Evolutionary conservation across 371 early-diverging fungal genomes (phyloP), one percentile per base, ranked within the genome.

Genomic region (Apophysomyces ossiformis): DNA sequence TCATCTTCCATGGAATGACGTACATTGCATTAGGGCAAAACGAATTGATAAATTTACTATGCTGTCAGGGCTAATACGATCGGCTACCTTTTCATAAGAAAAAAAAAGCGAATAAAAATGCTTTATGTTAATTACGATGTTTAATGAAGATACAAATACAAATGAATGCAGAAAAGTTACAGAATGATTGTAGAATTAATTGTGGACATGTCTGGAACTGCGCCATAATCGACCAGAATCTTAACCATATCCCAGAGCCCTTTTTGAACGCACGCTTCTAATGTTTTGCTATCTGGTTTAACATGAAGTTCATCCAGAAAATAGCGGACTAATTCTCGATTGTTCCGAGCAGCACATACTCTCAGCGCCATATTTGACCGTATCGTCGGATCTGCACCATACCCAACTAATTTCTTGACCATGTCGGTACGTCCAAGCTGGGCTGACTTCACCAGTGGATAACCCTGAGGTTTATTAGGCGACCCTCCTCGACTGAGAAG

Each of bases 371-470:
- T 69, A 39, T 85, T 82, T 7, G 77, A 73, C 16, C 77, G 70
- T 5, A 69, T 57, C 5, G 69, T 59, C 1, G 81, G 74, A 60
- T 84, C 78, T 16, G 86, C 88, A n/a, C 82, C 82, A 64, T 69
- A 74, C 0, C 43, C 37, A 6, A 88, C 36, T 39, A 88, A 61
- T 12, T 78, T 61, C 46, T 82, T 76, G 2, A 82, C 83, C 58
- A 73, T 73, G n/a, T 73, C 65, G 18, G 79, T 37, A 26, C 68
- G 46, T 11, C 86, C 86, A 26, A 81, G 61, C 43, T 77, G 78
- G 1, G 77, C 78, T 21, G 84, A 75, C 65, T 85, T 84, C 16
- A 85, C 79, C 18, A 88, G 60, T 15, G 88, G 86, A 60, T 78
- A 86, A 13, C 85, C 85, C 60, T 84, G 71, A 8, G 84, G 83